A percentile compares a stretch with the other conserved stretches of the same genome.
These are phyloP conservation scores for Macaranga tanarius DNA, from an alignment of 441 rosid species.

Conservation along the genomic window DNA sequence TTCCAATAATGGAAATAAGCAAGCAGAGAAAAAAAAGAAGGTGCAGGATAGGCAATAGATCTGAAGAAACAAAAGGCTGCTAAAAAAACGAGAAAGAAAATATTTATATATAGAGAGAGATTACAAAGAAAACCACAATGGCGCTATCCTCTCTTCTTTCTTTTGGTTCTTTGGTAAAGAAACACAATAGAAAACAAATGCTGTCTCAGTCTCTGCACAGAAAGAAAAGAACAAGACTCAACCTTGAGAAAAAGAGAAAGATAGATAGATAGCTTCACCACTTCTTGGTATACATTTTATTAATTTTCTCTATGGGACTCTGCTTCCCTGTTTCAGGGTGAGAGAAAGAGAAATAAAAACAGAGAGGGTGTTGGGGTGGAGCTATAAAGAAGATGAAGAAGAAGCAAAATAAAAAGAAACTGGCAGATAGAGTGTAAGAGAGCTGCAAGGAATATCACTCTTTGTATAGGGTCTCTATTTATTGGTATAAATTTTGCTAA, in stretches of 20 bases:
- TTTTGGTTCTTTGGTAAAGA: conserved; percentile 26
- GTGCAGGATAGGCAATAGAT: conserved; percentile 36
- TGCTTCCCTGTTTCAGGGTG: conserved; percentile 57
- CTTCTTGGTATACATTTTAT: conserved; percentile 47
- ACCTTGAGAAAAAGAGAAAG: conserved; percentile 1
- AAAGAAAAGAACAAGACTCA: conserved; percentile 23
- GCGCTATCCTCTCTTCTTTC: conserved; percentile 24
- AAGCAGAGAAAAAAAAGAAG: neutral
- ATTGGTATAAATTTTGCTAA: conserved; percentile 26
- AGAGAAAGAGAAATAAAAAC: neutral
- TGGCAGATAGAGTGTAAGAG: conserved; percentile 16
- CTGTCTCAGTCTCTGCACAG: conserved; percentile 30
- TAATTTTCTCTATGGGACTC: conserved; percentile 21
- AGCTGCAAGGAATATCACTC: conserved; percentile 35
- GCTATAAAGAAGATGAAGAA: neutral
- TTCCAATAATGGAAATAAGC: conserved; percentile 7
- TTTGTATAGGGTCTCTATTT: conserved; percentile 47
- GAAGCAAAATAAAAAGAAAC: neutral
- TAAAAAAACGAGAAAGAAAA: conserved; percentile 21
- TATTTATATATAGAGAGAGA: conserved; percentile 1
- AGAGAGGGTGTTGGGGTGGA: too few species aligned
- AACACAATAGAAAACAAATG: conserved; percentile 23
- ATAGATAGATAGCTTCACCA: conserved; percentile 11
- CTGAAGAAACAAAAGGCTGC: conserved; percentile 33
- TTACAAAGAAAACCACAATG: conserved; percentile 29